These are phyloP conservation scores for Xylaria cubensis DNA, from an alignment of 495 filamentous ascomycete genomes.

Conservation along the genomic window DNA sequence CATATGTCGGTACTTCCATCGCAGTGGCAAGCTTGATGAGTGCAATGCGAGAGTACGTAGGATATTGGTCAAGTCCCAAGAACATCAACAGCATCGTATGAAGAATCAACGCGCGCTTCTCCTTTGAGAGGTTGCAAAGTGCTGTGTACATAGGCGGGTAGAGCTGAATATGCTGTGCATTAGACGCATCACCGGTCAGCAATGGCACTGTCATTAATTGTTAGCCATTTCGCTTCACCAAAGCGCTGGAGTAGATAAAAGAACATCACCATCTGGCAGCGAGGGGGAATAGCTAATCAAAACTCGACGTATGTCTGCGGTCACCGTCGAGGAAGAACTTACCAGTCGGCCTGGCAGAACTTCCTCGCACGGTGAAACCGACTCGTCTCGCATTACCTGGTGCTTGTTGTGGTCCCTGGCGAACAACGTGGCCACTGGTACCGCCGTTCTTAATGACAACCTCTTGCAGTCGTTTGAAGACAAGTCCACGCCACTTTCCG, in stretches of 20 bases:
- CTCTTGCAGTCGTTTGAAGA: slow-evolving; percentile 49
- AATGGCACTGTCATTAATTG: slow-evolving; percentile 35
- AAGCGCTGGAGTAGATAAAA: background rate
- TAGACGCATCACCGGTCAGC: slow-evolving; percentile 42
- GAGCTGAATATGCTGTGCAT: slow-evolving; percentile 46
- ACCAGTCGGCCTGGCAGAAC: slow-evolving; percentile 32
- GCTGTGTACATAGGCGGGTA: slow-evolving; percentile 54
- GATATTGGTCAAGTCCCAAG: slow-evolving; percentile 82
- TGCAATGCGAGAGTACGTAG: slow-evolving; percentile 74
- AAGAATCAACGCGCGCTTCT: slow-evolving; percentile 56
- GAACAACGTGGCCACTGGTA: slow-evolving; percentile 33
- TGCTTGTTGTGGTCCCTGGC: slow-evolving; percentile 24
- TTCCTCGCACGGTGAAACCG: slow-evolving; percentile 33
- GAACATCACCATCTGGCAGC: background rate
- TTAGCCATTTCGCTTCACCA: slow-evolving; percentile 28
- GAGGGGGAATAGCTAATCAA: slow-evolving; percentile 8
- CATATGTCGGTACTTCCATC: slow-evolving; percentile 66
- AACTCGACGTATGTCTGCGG: slow-evolving; percentile 28
- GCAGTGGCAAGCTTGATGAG: slow-evolving; percentile 74
- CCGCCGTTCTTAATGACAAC: slow-evolving; percentile 46
- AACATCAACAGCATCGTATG: slow-evolving; percentile 73
- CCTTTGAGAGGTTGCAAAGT: slow-evolving; percentile 47
- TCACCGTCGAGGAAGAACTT: slow-evolving; percentile 36
- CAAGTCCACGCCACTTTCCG: slow-evolving; percentile 50
- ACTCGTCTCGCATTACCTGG: slow-evolving; percentile 36